phyloP scores from a whole-genome alignment of 805 yeast species.

The Lipomyces spencermartinsiae region DNA sequence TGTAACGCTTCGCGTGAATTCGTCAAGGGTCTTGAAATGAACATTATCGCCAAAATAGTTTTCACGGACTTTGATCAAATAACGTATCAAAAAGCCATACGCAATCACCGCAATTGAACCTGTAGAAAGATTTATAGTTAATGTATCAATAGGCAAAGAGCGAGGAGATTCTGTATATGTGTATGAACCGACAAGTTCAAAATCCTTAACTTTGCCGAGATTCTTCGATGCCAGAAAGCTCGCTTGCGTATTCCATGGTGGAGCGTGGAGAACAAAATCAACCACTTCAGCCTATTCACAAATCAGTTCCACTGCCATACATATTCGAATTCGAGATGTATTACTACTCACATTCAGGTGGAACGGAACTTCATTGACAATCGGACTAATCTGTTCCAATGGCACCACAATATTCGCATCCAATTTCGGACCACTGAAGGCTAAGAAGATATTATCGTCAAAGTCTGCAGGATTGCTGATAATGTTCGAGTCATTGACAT shows the following conservation, averaged over 20 bases:
- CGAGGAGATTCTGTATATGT: conserved; percentile 64
- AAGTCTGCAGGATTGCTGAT: conserved; percentile 88
- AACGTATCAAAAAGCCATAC: conserved; percentile 80
- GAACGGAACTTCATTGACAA: conserved; percentile 39
- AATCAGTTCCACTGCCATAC: not conserved
- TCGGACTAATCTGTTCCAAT: conserved; percentile 49
- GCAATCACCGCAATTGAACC: conserved; percentile 70
- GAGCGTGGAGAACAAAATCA: conserved; percentile 71
- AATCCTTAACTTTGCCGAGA: conserved; percentile 71
- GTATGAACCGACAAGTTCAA: conserved; percentile 69
- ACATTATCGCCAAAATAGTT: conserved; percentile 88
- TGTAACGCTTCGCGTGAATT: conserved; percentile 56
- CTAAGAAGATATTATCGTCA: conserved; percentile 75
- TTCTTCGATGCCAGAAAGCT: conserved; percentile 68
- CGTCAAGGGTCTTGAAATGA: conserved; percentile 87
- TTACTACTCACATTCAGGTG: conserved; percentile 48
- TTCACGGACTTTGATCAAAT: conserved; percentile 75
- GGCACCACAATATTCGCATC: conserved; percentile 62
- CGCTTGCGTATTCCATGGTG: conserved; percentile 89
- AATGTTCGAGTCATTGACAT: conserved; percentile 86
- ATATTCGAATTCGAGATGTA: conserved; percentile 48
- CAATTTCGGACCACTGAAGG: conserved; percentile 70
- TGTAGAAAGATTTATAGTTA: conserved; percentile 68
- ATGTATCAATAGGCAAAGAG: conserved; percentile 70
- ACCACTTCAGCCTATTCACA: conserved; percentile 42